These are phyloP conservation scores for Phytopythium montanum DNA, from an alignment of 352 stramenopile genomes.

Conservation along the genomic window DNA sequence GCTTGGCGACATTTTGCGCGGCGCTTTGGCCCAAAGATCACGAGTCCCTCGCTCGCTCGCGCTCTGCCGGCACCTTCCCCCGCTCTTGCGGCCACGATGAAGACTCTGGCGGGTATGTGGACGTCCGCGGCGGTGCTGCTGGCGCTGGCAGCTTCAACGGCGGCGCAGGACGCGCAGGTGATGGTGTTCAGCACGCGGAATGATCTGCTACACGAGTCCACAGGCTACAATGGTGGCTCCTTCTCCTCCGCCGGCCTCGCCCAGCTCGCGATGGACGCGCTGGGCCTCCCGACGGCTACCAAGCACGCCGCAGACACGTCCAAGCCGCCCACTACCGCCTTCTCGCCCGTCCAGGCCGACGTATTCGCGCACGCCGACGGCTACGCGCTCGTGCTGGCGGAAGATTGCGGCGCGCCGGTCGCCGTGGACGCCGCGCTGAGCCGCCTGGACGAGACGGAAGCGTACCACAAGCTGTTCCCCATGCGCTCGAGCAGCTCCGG, in stretches of 20 bases:
- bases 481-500: slow-evolving; percentile 8
- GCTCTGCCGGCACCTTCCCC: not conserved
- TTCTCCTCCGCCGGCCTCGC: slow-evolving; percentile 33
- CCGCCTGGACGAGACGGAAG: slow-evolving; percentile 1
- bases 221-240: not conserved
- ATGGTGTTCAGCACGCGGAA: slow-evolving; percentile 21
- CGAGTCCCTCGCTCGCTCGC: not conserved
- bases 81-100: not conserved
- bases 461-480: slow-evolving; percentile 32
- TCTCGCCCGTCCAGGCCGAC: slow-evolving; percentile 36
- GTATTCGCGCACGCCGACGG: slow-evolving; percentile 30
- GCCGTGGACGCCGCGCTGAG: slow-evolving; percentile 18
- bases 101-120: not conserved
- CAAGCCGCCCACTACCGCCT: not conserved
- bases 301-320: not conserved
- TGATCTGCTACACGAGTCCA: slow-evolving; percentile 9
- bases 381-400: slow-evolving; percentile 33
- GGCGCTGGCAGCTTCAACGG: slow-evolving; percentile 6
- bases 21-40: not conserved
- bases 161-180: slow-evolving; percentile 13
- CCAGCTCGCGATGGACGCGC: slow-evolving; percentile 31
- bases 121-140: slow-evolving; percentile 16
- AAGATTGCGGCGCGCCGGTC: slow-evolving; percentile 11
- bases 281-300: slow-evolving; percentile 23
- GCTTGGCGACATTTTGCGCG: no score